These are phyloP conservation scores for Cercospora sesami DNA, from an alignment of 2,329 filamentous ascomycete genomes.

Conservation along the genomic window DNA sequence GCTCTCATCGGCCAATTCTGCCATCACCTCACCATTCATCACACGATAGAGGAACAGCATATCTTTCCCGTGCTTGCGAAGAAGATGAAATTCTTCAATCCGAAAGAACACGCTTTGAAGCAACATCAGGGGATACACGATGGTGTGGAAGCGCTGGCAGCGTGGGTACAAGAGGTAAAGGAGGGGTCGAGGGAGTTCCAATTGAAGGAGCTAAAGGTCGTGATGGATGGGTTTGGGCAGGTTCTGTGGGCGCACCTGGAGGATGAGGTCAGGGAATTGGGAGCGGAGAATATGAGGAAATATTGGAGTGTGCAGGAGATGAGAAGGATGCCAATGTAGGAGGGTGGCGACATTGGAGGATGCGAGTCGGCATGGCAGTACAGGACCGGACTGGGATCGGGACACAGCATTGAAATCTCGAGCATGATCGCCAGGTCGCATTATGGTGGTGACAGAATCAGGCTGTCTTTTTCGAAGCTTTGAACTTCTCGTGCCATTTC, in stretches of 20 bases:
- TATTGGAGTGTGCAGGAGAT: conserved; percentile 81
- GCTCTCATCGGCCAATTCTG: conserved; percentile 67
- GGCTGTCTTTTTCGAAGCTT: conserved; percentile 34
- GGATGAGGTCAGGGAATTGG: conserved; percentile 75
- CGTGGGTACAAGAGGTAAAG: conserved; percentile 40
- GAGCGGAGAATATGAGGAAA: conserved; percentile 82
- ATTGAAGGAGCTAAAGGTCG: conserved; percentile 60
- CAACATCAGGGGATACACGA: conserved; percentile 80
- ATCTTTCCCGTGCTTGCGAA: conserved; percentile 76
- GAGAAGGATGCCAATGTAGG: conserved; percentile 64
- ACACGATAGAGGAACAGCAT: conserved; percentile 70
- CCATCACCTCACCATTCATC: conserved; percentile 70
- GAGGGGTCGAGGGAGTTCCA: conserved; percentile 62
- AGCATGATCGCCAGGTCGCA: neutral
- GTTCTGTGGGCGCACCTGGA: conserved; percentile 83
- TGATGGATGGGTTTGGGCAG: conserved; percentile 75
- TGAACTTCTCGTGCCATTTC: conserved; percentile 45
- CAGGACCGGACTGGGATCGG: neutral
- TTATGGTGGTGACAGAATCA: conserved; percentile 5
- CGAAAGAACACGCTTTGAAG: conserved; percentile 63
- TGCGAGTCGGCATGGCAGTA: neutral
- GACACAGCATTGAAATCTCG: neutral
- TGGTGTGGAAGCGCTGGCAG: conserved; percentile 46
- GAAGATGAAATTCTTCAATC: conserved; percentile 75
- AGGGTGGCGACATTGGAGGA: neutral